Evolutionary conservation across 768 basidiomycete genomes (phyloP).

Genomic region (Auricularia sp.): DNA sequence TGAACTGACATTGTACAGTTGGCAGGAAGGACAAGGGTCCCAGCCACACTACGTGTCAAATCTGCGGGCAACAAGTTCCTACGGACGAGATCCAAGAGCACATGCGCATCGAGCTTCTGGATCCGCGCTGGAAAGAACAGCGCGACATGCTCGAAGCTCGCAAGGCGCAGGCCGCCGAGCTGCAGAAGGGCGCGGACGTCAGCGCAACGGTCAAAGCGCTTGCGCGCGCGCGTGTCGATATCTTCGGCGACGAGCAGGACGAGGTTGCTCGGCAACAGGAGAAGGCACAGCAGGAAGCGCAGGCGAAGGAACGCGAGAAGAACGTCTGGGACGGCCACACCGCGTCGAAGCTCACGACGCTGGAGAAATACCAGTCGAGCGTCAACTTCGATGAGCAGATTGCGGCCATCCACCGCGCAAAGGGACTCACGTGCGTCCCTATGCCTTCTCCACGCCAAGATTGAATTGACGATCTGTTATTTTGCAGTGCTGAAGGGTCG

Average conservation of each 20-base stretch:
- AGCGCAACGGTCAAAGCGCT: slow-evolving; percentile 87
- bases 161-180: slow-evolving; percentile 79
- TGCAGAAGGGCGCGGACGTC: slow-evolving; percentile 87
- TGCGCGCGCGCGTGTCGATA: slow-evolving; percentile 91
- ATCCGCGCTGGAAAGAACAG: slow-evolving; percentile 97
- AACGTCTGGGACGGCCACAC: slow-evolving; percentile 99
- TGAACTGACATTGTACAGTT: slow-evolving; percentile 33
- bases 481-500: slow-evolving; percentile 54
- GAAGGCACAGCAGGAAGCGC: slow-evolving; percentile 76
- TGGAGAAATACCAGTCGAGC: slow-evolving; percentile 87
- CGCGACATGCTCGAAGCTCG: slow-evolving; percentile 81
- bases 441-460: slow-evolving; percentile 3
- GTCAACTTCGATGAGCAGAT: slow-evolving; percentile 98
- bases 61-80: slow-evolving; percentile 94
- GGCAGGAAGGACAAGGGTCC: slow-evolving; percentile 53
- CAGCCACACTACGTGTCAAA: slow-evolving; percentile 71
- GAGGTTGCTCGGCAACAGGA: slow-evolving; percentile 81
- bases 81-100: slow-evolving; percentile 95
- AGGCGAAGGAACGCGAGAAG: slow-evolving; percentile 83
- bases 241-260: slow-evolving; percentile 90
- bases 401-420: slow-evolving; percentile 87
- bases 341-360: slow-evolving; percentile 80
- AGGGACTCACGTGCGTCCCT: slow-evolving; percentile 70
- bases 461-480: slow-evolving; percentile 9
- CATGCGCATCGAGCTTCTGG: slow-evolving; percentile 95